Base-by-base conservation (phyloP, 1,284 basidiomycete genomes). In the Anthracocystis panici-leucophaei region DNA sequence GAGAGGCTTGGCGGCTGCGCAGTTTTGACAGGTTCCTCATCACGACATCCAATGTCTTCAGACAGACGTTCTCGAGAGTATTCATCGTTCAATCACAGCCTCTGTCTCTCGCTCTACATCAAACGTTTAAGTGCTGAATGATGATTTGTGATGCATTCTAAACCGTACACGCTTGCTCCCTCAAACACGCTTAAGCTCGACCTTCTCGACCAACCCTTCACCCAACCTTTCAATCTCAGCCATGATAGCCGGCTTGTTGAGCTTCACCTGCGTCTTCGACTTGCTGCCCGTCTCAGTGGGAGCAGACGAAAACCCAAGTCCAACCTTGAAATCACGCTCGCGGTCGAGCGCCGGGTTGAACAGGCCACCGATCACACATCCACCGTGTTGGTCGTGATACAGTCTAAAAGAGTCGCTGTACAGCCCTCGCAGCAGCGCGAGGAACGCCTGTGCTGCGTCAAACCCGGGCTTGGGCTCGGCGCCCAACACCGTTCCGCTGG, bases 371-470 rank as follows among this genome's bases (percentile, higher is more conserved):
- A 96, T 91, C 9, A 88, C 87, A 23, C 58, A 64, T 0, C 96
- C 95, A 16, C 97, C 97, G 40, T 91, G 88, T 0, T 88, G 87
- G 80, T 99, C 96, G 81, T 91, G 90, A 88, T 98, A 99, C 54
- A 97, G 88, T 57, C 92, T 89, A 75, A 93, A 89, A 0, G 91
- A 91, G 77, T 94, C 92, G 8, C 89, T 88, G 85, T 93, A 97
- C 5, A 90, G 86, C n/a, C 88, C 87, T 91, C 94, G 25, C 9
- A 82, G 65, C 51, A 83, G 92, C 33, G 88, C 81, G 69, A 91
- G 90, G 42, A 94, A 88, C 65, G 90, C 82, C n/a, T 86, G 86
- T 0, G 90, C 91, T 0, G 94, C 92, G 85, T 98, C 94, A 80
- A 94, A 95, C 1, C 67, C 82, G 0, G 80, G 71, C 21, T 78